Evolutionary conservation across 352 stramenopile species (phyloP).

Genomic region (Thalassiosira hispida): DNA sequence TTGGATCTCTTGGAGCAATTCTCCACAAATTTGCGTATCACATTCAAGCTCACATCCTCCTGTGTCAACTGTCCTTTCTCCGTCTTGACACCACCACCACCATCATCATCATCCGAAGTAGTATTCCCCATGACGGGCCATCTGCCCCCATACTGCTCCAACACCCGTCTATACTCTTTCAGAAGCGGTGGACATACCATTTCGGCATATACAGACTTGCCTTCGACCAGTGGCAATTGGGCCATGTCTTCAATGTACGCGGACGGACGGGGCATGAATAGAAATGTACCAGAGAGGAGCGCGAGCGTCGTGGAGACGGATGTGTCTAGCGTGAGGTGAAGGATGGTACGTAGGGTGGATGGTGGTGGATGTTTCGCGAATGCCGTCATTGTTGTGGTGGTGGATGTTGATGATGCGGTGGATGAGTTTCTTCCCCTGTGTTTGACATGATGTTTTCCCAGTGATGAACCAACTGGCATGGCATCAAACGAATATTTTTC

Average conservation of each 20-base stretch:
- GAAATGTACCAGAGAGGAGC: constrained; percentile 45
- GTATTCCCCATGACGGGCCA: constrained; percentile 36
- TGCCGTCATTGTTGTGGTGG: too few species aligned
- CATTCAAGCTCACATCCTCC: constrained; percentile 53
- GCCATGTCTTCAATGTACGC: constrained; percentile 54
- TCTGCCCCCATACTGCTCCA: constrained; percentile 41
- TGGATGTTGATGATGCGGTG: too few species aligned
- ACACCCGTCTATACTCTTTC: constrained; percentile 43
- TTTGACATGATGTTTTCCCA: too few species aligned
- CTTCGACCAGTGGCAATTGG: constrained; percentile 47
- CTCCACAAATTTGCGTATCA: constrained; percentile 46
- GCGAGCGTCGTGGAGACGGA: constrained; percentile 32
- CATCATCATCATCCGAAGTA: background rate
- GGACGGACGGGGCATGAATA: constrained; percentile 52
- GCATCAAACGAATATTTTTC: background rate
- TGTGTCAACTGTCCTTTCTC: constrained; percentile 25
- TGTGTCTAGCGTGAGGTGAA: constrained; percentile 28
- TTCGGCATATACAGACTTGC: constrained; percentile 55
- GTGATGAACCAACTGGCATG: too few species aligned
- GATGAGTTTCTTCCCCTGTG: too few species aligned
- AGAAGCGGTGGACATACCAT: constrained; percentile 55
- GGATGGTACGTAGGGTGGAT: constrained; percentile 19
- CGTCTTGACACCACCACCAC: background rate
- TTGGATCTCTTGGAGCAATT: constrained; percentile 52
- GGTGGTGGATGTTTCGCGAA: too few species aligned